Percentiles rank a stretch among this genome's conserved stretches.
Conservation (phyloP, 495 filamentous ascomycete genomes). For the Ascobolus immersus region DNA sequence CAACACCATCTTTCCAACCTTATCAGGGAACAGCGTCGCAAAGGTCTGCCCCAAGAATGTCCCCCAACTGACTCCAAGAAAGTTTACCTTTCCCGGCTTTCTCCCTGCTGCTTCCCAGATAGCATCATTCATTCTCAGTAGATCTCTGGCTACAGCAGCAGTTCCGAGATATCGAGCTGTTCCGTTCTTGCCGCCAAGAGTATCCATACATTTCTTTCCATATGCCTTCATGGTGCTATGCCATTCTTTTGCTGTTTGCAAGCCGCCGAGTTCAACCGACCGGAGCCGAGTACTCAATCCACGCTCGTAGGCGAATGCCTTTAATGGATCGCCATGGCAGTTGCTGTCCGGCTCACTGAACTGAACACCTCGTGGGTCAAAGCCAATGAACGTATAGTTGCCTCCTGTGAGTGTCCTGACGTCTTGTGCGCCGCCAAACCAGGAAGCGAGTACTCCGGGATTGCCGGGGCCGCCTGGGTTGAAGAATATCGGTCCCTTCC, state of each 20-base stretch:
- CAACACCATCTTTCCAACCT: conserved; percentile 23
- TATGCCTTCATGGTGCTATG: too few relatives aligned
- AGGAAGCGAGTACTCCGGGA: conserved; percentile 21
- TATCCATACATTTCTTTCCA: too few relatives aligned
- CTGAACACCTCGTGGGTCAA: conserved; percentile 33
- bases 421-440: conserved; percentile 15
- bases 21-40: conserved; percentile 25
- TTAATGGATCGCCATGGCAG: too few relatives aligned
- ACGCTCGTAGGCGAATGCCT: too few relatives aligned
- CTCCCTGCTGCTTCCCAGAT: conserved; percentile 13
- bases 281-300: too few relatives aligned
- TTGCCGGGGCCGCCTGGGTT: conserved; percentile 30
- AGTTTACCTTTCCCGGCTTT: conserved; percentile 21
- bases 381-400: conserved; percentile 27
- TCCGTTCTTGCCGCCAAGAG: too few relatives aligned
- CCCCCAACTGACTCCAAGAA: conserved; percentile 31
- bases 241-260: too few relatives aligned
- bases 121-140: conserved; percentile 9
- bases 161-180: conserved; percentile 8
- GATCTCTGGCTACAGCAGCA: conserved; percentile 12
- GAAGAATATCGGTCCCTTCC: conserved; percentile 24
- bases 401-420: conserved; percentile 23
- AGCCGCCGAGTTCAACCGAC: too few relatives aligned
- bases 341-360: too few relatives aligned
- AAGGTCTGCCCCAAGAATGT: conserved; percentile 29